Evolutionary conservation across 495 filamentous ascomycete species (phyloP).

Genomic region (Neohortaea acidophila): DNA sequence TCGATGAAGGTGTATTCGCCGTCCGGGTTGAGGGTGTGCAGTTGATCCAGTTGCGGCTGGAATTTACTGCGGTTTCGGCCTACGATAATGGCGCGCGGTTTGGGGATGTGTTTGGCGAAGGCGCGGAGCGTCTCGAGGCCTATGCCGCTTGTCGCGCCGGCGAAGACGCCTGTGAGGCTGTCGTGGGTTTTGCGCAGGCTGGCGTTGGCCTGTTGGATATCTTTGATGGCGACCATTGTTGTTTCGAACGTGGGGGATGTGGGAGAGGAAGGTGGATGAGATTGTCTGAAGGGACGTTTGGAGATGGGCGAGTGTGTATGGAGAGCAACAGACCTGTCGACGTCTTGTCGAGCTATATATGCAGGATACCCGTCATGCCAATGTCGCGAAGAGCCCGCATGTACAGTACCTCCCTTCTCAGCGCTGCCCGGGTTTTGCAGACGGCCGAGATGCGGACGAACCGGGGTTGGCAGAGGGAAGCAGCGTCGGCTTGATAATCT

Average conservation of each 20-base stretch:
- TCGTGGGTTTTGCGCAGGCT: constrained; percentile 1
- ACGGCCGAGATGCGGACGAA: no score
- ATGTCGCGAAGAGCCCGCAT: no score
- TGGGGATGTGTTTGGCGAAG: constrained; percentile 22
- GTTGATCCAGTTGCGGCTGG: neutral
- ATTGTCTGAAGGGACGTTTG: no score
- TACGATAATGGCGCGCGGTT: constrained; percentile 26
- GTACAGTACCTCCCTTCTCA: no score
- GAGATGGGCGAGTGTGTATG: no score
- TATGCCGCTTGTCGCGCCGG: constrained; percentile 31
- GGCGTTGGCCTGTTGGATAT: constrained; percentile 11
- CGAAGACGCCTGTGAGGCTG: constrained; percentile 25
- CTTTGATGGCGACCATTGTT: constrained; percentile 14
- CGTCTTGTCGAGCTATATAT: no score
- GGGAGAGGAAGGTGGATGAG: no score
- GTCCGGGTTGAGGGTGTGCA: constrained; percentile 9
- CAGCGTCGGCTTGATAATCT: no score
- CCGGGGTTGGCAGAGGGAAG: no score
- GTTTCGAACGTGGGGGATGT: neutral
- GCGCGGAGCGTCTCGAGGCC: constrained; percentile 25
- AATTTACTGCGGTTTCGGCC: constrained; percentile 19
- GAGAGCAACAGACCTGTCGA: no score
- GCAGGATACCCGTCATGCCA: no score
- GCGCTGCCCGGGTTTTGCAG: no score
- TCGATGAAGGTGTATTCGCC: constrained; percentile 15